phyloP scores from a whole-genome alignment of 2,329 filamentous ascomycete genomes.

The Xylariaceae sp. region DNA sequence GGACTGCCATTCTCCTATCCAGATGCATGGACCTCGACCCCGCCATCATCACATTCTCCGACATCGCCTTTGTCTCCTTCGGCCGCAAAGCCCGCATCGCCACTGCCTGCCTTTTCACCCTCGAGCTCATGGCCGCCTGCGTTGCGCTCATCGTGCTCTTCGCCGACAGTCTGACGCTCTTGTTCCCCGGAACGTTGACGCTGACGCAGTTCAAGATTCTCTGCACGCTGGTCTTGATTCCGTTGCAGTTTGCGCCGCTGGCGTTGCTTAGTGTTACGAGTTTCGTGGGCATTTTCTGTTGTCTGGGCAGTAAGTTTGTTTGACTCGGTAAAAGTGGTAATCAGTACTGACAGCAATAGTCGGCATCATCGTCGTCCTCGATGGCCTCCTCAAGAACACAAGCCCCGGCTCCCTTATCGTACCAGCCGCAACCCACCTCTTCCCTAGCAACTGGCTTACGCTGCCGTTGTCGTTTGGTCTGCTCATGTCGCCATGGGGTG shows the following conservation, averaged over 20 bases:
- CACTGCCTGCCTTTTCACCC: slow-evolving; percentile 78
- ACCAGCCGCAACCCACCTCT: slow-evolving; percentile 72
- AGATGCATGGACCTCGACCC: slow-evolving; percentile 84
- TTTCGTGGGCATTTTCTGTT: slow-evolving; percentile 85
- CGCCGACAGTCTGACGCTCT: slow-evolving; percentile 74
- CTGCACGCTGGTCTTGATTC: slow-evolving; percentile 71
- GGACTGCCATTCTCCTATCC: slow-evolving; percentile 79
- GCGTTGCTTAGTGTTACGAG: slow-evolving; percentile 84
- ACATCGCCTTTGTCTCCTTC: slow-evolving; percentile 87
- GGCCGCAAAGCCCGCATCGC: slow-evolving; percentile 74
- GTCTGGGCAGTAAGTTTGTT: slow-evolving; percentile 69
- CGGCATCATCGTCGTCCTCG: slow-evolving; percentile 73
- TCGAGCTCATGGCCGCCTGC: slow-evolving; percentile 82
- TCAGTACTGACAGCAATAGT: slow-evolving; percentile 45
- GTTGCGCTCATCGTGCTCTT: slow-evolving; percentile 63
- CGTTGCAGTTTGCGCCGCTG: slow-evolving; percentile 79
- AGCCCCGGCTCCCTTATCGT: slow-evolving; percentile 76
- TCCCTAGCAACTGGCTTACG: slow-evolving; percentile 81
- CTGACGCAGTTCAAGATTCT: slow-evolving; percentile 77
- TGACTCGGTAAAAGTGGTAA: slow-evolving; percentile 3
- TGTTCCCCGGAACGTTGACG: slow-evolving; percentile 65
- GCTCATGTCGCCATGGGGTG: slow-evolving; percentile 70
- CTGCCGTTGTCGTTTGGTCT: slow-evolving; percentile 85
- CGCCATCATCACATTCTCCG: slow-evolving; percentile 87
- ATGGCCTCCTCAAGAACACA: slow-evolving; percentile 78